Conservation (phyloP, 2,329 filamentous ascomycete species). For the Curvularia sp. region DNA sequence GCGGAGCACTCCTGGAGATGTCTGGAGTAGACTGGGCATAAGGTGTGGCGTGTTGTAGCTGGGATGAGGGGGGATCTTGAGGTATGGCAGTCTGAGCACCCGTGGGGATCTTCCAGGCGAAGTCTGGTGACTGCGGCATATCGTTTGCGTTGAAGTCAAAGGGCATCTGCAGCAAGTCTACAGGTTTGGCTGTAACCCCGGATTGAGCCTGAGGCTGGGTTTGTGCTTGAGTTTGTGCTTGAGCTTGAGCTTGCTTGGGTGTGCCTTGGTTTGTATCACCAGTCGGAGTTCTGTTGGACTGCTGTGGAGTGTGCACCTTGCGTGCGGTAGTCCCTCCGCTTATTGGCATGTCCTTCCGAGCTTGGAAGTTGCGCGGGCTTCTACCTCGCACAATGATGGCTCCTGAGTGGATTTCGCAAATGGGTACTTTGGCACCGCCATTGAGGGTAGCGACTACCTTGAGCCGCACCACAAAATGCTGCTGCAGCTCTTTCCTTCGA, state of each 20-base stretch:
- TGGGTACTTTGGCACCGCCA: conserved; percentile 79
- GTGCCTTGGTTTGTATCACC: conserved; percentile 44
- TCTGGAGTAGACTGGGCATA: conserved; percentile 64
- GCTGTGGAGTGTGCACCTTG: conserved; percentile 58
- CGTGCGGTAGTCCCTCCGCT: conserved; percentile 80
- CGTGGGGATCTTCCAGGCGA: conserved; percentile 54
- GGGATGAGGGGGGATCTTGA: conserved; percentile 46
- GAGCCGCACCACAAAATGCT: conserved; percentile 90
- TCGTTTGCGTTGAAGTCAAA: conserved; percentile 53
- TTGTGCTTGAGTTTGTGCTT: conserved; percentile 8
- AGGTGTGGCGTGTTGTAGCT: conserved; percentile 45
- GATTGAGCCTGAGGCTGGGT: conserved; percentile 31
- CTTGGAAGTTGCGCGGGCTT: conserved; percentile 93
- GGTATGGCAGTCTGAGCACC: conserved; percentile 55
- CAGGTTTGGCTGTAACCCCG: conserved; percentile 38
- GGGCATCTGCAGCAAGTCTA: conserved; percentile 50
- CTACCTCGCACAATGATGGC: conserved; percentile 93
- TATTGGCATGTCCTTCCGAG: conserved; percentile 89
- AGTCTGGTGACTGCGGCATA: conserved; percentile 51
- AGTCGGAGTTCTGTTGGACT: conserved; percentile 47
- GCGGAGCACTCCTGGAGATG: conserved; percentile 50
- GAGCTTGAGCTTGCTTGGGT: conserved; percentile 36
- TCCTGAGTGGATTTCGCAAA: conserved; percentile 84
- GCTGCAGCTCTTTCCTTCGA: conserved; percentile 89
- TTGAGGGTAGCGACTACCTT: conserved; percentile 85